phyloP scores from a whole-genome alignment of 2,329 filamentous ascomycete species.

The Sclerotinia subarctica region DNA sequence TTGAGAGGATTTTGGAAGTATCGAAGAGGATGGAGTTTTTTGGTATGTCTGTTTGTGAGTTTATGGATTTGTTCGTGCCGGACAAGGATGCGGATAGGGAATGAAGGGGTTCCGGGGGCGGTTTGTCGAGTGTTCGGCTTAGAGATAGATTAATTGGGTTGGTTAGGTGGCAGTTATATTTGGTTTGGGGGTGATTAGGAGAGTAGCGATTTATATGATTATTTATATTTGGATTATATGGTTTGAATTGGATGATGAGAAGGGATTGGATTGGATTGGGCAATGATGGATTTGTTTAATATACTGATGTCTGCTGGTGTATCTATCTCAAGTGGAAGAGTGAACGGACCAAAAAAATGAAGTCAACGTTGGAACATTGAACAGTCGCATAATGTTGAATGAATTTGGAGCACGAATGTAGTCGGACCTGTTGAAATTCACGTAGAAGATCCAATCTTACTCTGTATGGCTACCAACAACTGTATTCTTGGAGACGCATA shows the following conservation, averaged over 20 bases:
- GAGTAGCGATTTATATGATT: background rate
- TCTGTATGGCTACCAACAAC: no score
- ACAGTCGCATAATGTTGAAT: no score
- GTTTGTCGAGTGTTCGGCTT: background rate
- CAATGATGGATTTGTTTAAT: background rate
- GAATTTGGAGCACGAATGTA: no score
- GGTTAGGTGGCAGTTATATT: background rate
- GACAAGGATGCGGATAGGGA: background rate
- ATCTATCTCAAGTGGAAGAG: background rate
- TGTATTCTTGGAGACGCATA: no score
- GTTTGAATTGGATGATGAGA: background rate
- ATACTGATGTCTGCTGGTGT: background rate
- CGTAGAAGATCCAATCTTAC: no score
- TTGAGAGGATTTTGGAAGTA: conserved; percentile 13
- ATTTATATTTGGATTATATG: background rate
- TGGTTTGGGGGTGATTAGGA: background rate
- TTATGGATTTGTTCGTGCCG: conserved; percentile 21
- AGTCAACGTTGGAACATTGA: background rate
- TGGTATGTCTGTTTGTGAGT: conserved; percentile 14
- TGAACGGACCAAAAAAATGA: background rate
- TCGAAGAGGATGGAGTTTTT: conserved; percentile 22
- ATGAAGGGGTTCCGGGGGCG: background rate
- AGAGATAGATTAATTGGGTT: conserved; percentile 1
- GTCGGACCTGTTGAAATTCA: no score
- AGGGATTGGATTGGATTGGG: background rate